A percentile compares a stretch with the other conserved stretches of the same genome.
phyloP scores from a whole-genome alignment of 2,329 filamentous ascomycete species.

The Purpureocillium takamizusanense region DNA sequence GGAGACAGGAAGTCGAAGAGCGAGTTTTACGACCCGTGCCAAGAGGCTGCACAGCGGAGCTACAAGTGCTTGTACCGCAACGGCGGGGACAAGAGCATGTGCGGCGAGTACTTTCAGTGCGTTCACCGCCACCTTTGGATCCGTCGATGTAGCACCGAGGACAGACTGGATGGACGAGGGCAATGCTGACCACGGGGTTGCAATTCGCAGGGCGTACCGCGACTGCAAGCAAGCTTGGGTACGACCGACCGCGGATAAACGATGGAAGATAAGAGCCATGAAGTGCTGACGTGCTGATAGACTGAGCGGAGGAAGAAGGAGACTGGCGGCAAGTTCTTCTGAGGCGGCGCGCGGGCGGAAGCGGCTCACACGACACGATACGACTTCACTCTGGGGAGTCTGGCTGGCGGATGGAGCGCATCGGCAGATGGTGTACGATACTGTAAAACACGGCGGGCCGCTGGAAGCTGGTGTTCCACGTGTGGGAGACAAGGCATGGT shows the following conservation, averaged over 20 bases:
- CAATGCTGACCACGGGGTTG: neutral
- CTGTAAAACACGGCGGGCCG: too few species aligned
- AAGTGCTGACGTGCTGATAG: constrained; percentile 6
- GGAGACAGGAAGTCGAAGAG: constrained; percentile 67
- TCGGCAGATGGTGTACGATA: too few species aligned
- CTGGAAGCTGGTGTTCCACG: too few species aligned
- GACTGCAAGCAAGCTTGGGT: constrained; percentile 96
- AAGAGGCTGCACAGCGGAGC: constrained; percentile 79
- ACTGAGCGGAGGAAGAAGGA: constrained; percentile 13
- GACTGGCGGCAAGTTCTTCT: constrained; percentile 9
- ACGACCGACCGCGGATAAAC: constrained; percentile 15
- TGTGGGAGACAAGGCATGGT: too few species aligned
- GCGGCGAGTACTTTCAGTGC: constrained; percentile 90
- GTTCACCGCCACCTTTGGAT: constrained; percentile 19
- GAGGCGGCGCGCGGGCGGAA: neutral
- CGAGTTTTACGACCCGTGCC: constrained; percentile 91
- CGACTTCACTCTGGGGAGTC: neutral
- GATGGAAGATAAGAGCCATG: neutral
- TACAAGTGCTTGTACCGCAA: constrained; percentile 86
- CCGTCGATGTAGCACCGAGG: constrained; percentile 8
- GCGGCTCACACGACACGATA: neutral
- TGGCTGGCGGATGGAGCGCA: too few species aligned
- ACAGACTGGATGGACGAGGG: neutral
- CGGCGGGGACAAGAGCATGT: constrained; percentile 79
- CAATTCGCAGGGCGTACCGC: constrained; percentile 65